These are phyloP conservation scores for Pseudopyrenochaeta lycopersici DNA, from an alignment of 2,329 filamentous ascomycete genomes.

Conservation along the genomic window DNA sequence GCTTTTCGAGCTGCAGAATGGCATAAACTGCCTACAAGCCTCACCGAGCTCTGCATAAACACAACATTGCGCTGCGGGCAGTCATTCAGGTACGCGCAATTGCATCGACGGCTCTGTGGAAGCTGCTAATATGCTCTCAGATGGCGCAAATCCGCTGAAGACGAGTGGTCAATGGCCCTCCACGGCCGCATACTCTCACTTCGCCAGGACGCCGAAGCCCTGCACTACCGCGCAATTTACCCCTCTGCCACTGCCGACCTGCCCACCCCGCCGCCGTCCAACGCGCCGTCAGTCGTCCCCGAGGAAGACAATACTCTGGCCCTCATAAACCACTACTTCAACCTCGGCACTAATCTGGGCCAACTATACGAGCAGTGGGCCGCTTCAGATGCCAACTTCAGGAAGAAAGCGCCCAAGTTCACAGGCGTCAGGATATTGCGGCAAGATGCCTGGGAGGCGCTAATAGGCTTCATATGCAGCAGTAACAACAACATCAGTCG, in stretches of 20 bases:
- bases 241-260: constrained; percentile 47
- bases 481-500: constrained; percentile 98
- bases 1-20: constrained; percentile 73
- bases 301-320: constrained; percentile 75
- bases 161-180: constrained; percentile 90
- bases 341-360: constrained; percentile 78
- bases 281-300: constrained; percentile 38
- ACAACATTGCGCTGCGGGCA: constrained; percentile 95
- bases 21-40: constrained; percentile 82
- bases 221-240: constrained; percentile 81
- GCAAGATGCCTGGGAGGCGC: constrained; percentile 95
- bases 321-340: constrained; percentile 86
- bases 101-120: background rate
- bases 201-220: constrained; percentile 78
- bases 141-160: constrained; percentile 82
- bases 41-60: constrained; percentile 90
- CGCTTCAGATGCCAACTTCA: constrained; percentile 84
- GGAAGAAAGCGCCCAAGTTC: constrained; percentile 84
- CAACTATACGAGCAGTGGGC: constrained; percentile 89
- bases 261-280: constrained; percentile 51
- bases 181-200: constrained; percentile 85
- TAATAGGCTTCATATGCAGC: constrained; percentile 96
- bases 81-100: constrained; percentile 72
- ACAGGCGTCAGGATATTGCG: constrained; percentile 89
- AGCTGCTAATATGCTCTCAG: constrained; percentile 52